Evolutionary conservation across 1,284 basidiomycete genomes (phyloP), one percentile per base, ranked within the genome.

Genomic region (Clitocybe nebularis): DNA sequence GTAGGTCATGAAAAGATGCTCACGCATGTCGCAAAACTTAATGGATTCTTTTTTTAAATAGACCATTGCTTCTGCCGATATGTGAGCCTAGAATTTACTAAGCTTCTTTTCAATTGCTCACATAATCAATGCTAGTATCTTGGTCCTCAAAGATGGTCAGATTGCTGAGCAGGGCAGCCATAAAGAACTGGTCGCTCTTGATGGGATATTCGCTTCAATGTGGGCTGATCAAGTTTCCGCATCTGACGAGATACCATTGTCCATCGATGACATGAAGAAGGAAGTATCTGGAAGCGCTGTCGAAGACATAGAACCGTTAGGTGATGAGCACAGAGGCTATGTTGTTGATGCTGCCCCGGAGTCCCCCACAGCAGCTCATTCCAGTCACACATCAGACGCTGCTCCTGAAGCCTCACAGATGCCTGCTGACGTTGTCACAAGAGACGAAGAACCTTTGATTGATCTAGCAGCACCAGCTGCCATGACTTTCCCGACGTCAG

Each of bases 131-230:
- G 54, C 29, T 51, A 90, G 87, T 41, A 93, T 93, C 50, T 60
- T 91, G 39, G 87, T 91, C 24, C 74, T 91, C 43, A 86, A 85
- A 52, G 81, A 92, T 61, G 88, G 89, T 5, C 79, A 81, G 56
- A 84, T 93, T 38, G 71, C 83, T 34, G 90, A 94, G 61, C 77
- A 79, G 45, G 91, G 90, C 6, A 77, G 64, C 33, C 87, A 89
- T 59, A 76, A 74, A 46, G 87, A 91, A 48, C 71, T 92, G 29
- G 62, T 90, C 40, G 77, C 77, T 29, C 66, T 62, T 19, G 75
- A 83, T 52, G 85, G 88, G 41, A 57, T 79, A 26, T 92, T 91
- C 56, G 84, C 87, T 8, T 71, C 79, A 1, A 84, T 92, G 83
- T 92, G 89, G 89, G 77, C 81, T 0, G 80, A 88, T 57, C 84